Conservation (phyloP, 352 stramenopile species). For the Globisporangium mamillatum region DNA sequence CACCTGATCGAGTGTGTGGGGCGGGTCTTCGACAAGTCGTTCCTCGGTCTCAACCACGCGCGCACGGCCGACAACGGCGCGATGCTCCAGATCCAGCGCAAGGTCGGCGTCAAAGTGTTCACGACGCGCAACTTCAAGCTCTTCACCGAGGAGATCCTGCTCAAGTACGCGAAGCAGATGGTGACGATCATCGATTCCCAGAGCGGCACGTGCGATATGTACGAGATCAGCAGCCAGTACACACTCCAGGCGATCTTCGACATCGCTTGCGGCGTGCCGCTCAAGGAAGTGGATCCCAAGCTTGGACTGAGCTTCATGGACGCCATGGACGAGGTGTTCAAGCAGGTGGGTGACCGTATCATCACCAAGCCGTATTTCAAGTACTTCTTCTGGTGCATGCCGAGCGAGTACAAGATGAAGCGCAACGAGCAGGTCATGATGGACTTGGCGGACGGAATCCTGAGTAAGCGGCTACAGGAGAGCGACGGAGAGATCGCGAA, state of each 20-base stretch:
- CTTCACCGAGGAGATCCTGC: too few species aligned
- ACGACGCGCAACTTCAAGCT: too few species aligned
- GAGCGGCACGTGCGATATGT: constrained; percentile 35
- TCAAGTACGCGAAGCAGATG: too few species aligned
- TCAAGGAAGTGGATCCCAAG: constrained; percentile 28
- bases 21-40: constrained; percentile 30
- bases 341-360: constrained; percentile 19
- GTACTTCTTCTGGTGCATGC: constrained; percentile 55
- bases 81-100: too few species aligned
- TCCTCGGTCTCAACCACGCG: constrained; percentile 64
- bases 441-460: constrained; percentile 37
- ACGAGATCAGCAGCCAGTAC: constrained; percentile 44
- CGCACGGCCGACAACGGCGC: too few species aligned
- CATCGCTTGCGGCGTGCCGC: constrained; percentile 44
- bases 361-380: constrained; percentile 69
- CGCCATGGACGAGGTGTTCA: constrained; percentile 24
- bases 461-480: constrained; percentile 36
- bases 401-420: constrained; percentile 44
- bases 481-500: constrained; percentile 20
- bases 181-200: too few species aligned
- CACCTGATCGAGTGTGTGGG: neutral
- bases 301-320: constrained; percentile 27
- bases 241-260: constrained; percentile 60
- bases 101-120: too few species aligned
- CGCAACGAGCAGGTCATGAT: constrained; percentile 22